Conservation (phyloP, 1,284 basidiomycete species). For the Cutaneotrichosporon curvatum region DNA sequence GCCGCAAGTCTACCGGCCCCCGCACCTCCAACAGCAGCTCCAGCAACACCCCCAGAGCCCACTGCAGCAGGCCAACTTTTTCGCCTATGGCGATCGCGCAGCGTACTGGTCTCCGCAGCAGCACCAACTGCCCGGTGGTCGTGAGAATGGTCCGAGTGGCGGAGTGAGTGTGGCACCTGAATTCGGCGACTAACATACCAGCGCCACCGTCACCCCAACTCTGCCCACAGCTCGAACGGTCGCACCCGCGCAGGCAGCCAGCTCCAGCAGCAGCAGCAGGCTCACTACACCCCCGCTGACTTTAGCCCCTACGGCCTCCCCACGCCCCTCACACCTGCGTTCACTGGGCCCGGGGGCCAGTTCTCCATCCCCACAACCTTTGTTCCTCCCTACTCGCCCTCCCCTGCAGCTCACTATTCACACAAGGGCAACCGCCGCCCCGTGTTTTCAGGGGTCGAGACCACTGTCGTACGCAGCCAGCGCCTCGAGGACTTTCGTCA, state of each 20-base stretch:
- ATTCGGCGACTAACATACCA: conserved; percentile 2
- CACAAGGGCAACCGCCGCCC: background rate
- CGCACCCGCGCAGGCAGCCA: no score
- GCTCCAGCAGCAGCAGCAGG: conserved; percentile 3
- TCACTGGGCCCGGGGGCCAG: conserved; percentile 1
- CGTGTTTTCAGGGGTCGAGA: conserved; percentile 8
- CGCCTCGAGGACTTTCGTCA: conserved; percentile 77
- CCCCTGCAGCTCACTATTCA: conserved; percentile 3
- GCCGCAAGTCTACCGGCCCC: conserved; percentile 4
- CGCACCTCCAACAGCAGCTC: conserved; percentile 11
- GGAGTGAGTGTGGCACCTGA: no score
- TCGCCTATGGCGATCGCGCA: conserved; percentile 1
- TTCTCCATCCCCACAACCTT: conserved; percentile 27
- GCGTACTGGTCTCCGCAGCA: conserved; percentile 4
- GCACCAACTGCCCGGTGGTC: no score
- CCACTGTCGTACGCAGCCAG: conserved; percentile 53
- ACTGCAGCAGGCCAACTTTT: conserved; percentile 2
- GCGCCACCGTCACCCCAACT: conserved; percentile 7
- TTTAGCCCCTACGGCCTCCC: conserved; percentile 3
- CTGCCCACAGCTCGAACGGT: conserved; percentile 2
- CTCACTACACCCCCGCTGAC: conserved; percentile 1
- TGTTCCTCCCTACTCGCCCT: conserved; percentile 15
- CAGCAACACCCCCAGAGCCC: conserved; percentile 1
- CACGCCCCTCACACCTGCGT: conserved; percentile 2
- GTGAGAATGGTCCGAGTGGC: no score